phyloP scores from a whole-genome alignment of 2,329 filamentous ascomycete species.

The Fusarium sublunatum region DNA sequence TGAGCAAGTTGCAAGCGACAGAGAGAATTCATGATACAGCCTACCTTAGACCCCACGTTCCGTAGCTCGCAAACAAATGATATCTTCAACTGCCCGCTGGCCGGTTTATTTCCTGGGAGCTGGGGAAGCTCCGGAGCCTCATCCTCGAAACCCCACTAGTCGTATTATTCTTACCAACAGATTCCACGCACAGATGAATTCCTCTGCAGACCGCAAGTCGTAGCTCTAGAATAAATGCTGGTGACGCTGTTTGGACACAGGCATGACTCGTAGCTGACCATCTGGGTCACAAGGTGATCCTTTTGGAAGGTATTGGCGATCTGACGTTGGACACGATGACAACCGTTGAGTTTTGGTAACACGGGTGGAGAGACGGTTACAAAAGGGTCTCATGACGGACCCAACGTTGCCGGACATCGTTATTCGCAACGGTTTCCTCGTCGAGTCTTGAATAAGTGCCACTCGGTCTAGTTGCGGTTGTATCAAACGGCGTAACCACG shows the following conservation, averaged over 20 bases:
- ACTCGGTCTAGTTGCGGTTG: background rate
- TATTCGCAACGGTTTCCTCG: constrained; percentile 4
- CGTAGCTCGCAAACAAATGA: background rate
- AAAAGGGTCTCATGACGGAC: background rate
- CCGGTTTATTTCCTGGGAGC: constrained; percentile 34
- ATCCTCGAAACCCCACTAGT: constrained; percentile 15
- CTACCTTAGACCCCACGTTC: constrained; percentile 10
- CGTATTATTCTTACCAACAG: constrained; percentile 6
- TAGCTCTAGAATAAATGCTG: background rate
- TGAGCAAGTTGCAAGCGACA: too few relatives aligned
- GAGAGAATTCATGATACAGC: background rate
- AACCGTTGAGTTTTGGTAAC: constrained; percentile 1
- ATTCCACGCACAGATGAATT: background rate
- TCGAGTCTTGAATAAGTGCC: background rate
- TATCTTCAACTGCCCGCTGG: background rate
- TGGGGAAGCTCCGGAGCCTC: constrained; percentile 39
- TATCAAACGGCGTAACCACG: background rate
- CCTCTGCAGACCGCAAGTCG: constrained; percentile 11
- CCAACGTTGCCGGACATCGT: constrained; percentile 6
- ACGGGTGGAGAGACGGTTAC: constrained; percentile 12
- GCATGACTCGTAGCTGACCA: constrained; percentile 20
- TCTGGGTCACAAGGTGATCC: constrained; percentile 19
- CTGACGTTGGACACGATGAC: constrained; percentile 14
- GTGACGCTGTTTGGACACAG: constrained; percentile 8
- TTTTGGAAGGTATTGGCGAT: constrained; percentile 22